Conservation (phyloP, 2,329 filamentous ascomycete genomes). For the Neofusicoccum parvum region DNA sequence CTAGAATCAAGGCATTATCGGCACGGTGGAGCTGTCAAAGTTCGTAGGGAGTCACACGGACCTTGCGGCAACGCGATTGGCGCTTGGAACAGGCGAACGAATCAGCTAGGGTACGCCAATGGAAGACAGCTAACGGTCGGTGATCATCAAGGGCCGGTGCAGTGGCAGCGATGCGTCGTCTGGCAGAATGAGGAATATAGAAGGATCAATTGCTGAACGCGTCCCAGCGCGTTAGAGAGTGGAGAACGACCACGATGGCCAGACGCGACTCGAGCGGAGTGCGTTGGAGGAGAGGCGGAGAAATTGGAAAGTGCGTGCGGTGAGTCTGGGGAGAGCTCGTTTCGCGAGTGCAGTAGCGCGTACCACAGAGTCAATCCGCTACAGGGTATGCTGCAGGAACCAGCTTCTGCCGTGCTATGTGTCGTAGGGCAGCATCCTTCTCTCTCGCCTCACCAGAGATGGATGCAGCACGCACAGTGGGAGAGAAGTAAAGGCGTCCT, state of each 20-base stretch:
- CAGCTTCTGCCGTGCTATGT: neutral
- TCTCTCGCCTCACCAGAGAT: neutral
- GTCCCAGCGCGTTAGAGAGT: neutral
- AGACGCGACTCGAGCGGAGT: neutral
- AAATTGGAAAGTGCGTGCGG: neutral
- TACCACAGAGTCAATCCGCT: neutral
- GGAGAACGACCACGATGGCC: neutral
- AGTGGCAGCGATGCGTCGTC: neutral
- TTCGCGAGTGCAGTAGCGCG: neutral
- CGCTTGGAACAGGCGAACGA: neutral
- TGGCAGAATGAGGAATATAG: neutral
- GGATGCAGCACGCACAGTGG: neutral
- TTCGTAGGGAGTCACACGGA: too few relatives aligned
- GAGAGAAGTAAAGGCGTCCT: too few relatives aligned
- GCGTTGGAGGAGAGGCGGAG: neutral
- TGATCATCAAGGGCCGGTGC: neutral
- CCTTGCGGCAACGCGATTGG: neutral
- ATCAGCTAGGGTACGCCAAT: too few relatives aligned
- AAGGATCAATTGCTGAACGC: neutral
- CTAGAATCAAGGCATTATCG: neutral
- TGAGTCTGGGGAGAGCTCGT: neutral
- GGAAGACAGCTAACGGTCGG: neutral
- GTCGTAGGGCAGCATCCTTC: neutral
- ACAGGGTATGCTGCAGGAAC: neutral
- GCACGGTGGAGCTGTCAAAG: neutral